Evolutionary conservation across 2,329 filamentous ascomycete species (phyloP).

Genomic region (Exutisphaerella laricina): DNA sequence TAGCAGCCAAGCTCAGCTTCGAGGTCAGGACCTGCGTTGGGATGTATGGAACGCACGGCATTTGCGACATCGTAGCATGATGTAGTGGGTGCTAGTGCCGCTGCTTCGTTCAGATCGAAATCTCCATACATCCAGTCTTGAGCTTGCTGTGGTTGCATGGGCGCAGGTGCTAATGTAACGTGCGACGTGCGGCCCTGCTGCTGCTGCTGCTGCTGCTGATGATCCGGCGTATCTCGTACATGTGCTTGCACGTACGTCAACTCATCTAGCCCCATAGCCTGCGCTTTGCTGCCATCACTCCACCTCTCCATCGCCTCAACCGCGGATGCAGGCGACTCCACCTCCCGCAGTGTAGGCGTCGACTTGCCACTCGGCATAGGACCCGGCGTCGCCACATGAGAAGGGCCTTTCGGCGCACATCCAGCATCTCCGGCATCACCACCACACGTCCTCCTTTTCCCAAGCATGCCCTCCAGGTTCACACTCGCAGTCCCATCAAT

Average conservation of each 20-base stretch:
- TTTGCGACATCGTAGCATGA: slow-evolving; percentile 41
- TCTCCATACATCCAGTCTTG: no score
- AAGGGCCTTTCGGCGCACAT: background rate
- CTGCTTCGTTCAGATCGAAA: background rate
- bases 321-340: background rate
- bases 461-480: slow-evolving; percentile 5
- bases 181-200: no score
- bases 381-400: no score
- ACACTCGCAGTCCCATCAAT: slow-evolving; percentile 32
- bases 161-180: no score
- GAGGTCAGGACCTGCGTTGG: slow-evolving; percentile 34
- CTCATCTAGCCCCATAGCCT: background rate
- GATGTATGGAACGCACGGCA: slow-evolving; percentile 41
- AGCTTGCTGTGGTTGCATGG: background rate
- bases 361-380: background rate
- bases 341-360: background rate
- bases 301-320: background rate
- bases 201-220: no score
- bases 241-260: background rate
- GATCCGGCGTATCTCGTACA: no score
- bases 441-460: background rate
- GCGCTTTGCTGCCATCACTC: background rate
- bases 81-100: background rate
- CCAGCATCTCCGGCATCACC: background rate
- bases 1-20: slow-evolving; percentile 39